phyloP scores from a whole-genome alignment of 164 flowering plant species.

The Aristolochia contorta region DNA sequence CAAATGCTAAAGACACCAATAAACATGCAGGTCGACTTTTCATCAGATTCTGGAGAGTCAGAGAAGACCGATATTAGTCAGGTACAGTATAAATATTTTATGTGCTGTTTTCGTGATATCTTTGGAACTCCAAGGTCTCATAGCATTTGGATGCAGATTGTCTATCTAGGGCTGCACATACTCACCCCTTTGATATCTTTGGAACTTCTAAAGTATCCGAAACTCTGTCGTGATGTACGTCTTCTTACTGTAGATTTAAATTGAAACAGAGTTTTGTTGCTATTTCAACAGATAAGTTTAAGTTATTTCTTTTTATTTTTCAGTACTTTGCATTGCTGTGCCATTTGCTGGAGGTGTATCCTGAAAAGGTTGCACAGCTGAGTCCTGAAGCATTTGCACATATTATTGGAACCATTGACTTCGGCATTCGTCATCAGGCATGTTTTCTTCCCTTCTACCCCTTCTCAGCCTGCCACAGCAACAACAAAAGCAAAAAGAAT shows the following conservation, averaged over 20 bases:
- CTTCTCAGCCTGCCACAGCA: background rate
- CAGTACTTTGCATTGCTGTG: conserved; percentile 84
- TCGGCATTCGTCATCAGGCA: conserved; percentile 88
- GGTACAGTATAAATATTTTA: conserved; percentile 23
- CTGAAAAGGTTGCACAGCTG: conserved; percentile 73
- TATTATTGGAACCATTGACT: conserved; percentile 64
- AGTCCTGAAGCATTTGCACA: conserved; percentile 57
- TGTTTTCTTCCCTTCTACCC: conserved; percentile 2
- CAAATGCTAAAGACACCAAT: background rate
- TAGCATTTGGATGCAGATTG: conserved; percentile 44
- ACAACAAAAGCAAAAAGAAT: background rate
- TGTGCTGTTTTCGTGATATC: background rate
- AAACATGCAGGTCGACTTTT: conserved; percentile 68
- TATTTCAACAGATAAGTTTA: background rate
- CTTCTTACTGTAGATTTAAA: background rate
- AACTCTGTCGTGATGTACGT: conserved; percentile 85
- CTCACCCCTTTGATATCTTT: conserved; percentile 73
- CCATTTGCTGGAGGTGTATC: conserved; percentile 91
- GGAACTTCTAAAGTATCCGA: conserved; percentile 88
- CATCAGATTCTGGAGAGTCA: conserved; percentile 48
- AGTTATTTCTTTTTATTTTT: conserved; percentile 9
- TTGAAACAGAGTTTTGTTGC: background rate
- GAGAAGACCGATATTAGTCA: conserved; percentile 60
- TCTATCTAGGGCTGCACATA: conserved; percentile 83
- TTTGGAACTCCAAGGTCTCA: background rate